phyloP scores from a whole-genome alignment of 176 grass and related monocot species.

The Rhipidocladum racemiflorum region DNA sequence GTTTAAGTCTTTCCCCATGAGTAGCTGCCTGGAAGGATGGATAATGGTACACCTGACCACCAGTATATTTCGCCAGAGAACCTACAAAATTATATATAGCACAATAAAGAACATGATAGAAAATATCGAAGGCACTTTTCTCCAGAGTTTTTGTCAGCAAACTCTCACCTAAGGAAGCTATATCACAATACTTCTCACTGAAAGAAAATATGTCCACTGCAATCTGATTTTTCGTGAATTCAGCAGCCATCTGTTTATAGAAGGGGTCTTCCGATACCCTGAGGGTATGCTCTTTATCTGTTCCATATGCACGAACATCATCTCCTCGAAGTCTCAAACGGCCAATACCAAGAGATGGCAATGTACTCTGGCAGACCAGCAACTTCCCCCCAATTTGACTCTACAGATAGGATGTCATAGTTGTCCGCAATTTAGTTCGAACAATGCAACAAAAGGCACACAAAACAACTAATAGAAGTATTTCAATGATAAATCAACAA shows the following conservation, averaged over 20 bases:
- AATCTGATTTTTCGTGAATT: conserved; percentile 92
- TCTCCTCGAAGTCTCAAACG: conserved; percentile 83
- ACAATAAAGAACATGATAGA: conserved; percentile 14
- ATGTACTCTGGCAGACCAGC: conserved; percentile 85
- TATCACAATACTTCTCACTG: conserved; percentile 82
- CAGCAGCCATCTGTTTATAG: conserved; percentile 98
- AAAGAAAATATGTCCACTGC: conserved; percentile 88
- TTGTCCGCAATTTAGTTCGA: conserved; percentile 31
- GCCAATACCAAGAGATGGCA: conserved; percentile 89
- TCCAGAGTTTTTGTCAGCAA: background rate
- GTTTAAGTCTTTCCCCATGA: conserved; percentile 74
- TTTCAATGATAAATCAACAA: conserved; percentile 8
- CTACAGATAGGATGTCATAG: conserved; percentile 43
- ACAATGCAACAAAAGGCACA: conserved; percentile 2
- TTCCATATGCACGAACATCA: conserved; percentile 88
- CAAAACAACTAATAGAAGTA: background rate
- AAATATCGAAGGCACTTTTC: conserved; percentile 4
- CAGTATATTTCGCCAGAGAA: conserved; percentile 86
- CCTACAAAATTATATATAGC: conserved; percentile 43
- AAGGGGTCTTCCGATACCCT: conserved; percentile 89
- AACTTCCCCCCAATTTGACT: conserved; percentile 91
- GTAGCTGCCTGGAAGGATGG: conserved; percentile 64
- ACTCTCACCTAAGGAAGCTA: conserved; percentile 84
- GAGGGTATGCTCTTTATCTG: conserved; percentile 81
- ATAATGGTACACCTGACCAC: conserved; percentile 94